A percentile compares a stretch with the other conserved stretches of the same genome.
Conservation (phyloP, 345 rosid species). For the Litchi chinensis region DNA sequence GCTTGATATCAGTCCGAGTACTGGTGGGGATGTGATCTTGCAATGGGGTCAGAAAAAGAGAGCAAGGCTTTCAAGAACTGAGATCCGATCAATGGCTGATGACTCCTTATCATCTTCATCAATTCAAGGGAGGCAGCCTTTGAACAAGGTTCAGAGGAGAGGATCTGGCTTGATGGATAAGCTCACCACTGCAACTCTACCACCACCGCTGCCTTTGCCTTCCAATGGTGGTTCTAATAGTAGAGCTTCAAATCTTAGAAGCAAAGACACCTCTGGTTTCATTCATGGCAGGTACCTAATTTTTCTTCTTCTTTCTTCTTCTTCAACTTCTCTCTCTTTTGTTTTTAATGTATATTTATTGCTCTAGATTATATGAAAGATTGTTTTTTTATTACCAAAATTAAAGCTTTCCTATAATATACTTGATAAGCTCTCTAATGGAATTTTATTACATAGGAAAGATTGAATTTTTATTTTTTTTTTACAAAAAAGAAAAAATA, state of each 20-base stretch:
- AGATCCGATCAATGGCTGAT: constrained; percentile 51
- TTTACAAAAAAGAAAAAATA: neutral
- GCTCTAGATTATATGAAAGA: neutral
- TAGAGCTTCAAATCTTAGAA: constrained; percentile 37
- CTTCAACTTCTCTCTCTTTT: neutral
- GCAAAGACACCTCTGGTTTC: constrained; percentile 38
- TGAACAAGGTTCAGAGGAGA: constrained; percentile 38
- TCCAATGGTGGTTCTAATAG: neutral
- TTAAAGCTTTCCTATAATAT: too few species aligned
- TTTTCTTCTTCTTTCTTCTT: constrained; percentile 12
- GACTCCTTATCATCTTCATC: constrained; percentile 60
- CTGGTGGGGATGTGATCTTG: constrained; percentile 52
- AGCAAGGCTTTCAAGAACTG: constrained; percentile 55
- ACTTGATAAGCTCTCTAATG: too few species aligned
- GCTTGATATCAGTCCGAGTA: constrained; percentile 15
- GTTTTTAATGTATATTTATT: neutral
- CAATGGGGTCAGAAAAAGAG: constrained; percentile 77
- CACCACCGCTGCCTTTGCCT: constrained; percentile 41
- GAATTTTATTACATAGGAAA: neutral
- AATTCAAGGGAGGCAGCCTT: constrained; percentile 38
- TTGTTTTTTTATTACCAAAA: too few species aligned
- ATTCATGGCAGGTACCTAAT: constrained; percentile 42
- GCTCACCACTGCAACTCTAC: constrained; percentile 30
- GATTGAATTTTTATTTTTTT: neutral
- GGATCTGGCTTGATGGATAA: constrained; percentile 16